phyloP scores from a whole-genome alignment of 768 basidiomycete species.

The Candolleomyces aberdarensis region DNA sequence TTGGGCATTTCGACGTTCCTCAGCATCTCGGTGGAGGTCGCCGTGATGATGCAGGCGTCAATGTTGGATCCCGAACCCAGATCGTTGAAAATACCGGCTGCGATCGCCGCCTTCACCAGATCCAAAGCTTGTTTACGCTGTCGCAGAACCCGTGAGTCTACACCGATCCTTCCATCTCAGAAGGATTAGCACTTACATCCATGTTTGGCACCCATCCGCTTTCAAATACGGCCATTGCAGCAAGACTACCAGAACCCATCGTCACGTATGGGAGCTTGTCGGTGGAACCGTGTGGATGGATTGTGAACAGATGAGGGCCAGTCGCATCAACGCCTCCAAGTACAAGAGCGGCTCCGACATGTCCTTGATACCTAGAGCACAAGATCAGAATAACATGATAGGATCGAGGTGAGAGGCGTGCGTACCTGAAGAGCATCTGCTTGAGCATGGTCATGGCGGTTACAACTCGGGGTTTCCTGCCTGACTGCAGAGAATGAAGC shows the following conservation, averaged over 20 bases:
- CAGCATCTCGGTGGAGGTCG: slow-evolving; percentile 83
- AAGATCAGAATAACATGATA: not conserved
- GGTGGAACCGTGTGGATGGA: slow-evolving; percentile 95
- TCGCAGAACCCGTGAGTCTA: not conserved
- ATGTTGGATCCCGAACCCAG: slow-evolving; percentile 98
- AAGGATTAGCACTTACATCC: slow-evolving; percentile 48
- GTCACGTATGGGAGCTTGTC: slow-evolving; percentile 99
- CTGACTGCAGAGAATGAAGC: slow-evolving; percentile 86
- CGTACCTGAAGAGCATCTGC: slow-evolving; percentile 87
- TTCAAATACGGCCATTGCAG: slow-evolving; percentile 99
- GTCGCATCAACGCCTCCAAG: slow-evolving; percentile 95
- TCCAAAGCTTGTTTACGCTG: slow-evolving; percentile 80
- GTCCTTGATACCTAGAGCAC: slow-evolving; percentile 75
- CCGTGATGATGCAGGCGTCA: slow-evolving; percentile 94
- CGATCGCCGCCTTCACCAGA: slow-evolving; percentile 83
- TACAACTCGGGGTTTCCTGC: slow-evolving; percentile 88
- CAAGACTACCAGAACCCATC: slow-evolving; percentile 95
- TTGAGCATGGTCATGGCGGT: slow-evolving; percentile 99
- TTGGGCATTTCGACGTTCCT: slow-evolving; percentile 94
- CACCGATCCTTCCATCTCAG: not conserved
- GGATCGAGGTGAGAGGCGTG: slow-evolving; percentile 13
- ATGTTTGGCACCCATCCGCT: slow-evolving; percentile 78
- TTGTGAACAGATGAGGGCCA: slow-evolving; percentile 93
- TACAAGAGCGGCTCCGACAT: slow-evolving; percentile 93
- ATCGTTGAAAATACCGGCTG: slow-evolving; percentile 98